Conservation (phyloP, 768 basidiomycete species). For the Lactifluus subvellereus region DNA sequence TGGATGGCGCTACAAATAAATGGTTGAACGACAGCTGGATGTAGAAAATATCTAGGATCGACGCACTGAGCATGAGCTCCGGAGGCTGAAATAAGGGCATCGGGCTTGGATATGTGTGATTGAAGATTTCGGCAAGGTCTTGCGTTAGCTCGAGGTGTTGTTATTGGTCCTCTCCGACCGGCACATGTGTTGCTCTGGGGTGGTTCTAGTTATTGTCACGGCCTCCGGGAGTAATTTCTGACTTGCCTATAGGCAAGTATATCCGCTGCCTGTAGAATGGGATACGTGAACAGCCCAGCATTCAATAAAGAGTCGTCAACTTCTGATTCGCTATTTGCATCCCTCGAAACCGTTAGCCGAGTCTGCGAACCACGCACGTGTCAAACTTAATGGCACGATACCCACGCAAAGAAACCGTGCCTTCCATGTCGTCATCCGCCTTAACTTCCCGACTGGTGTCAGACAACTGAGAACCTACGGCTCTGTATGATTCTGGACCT, state of each 20-base stretch:
- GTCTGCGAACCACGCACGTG: constrained; percentile 42
- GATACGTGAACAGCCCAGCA: constrained; percentile 85
- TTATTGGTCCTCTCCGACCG: constrained; percentile 93
- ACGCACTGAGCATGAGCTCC: constrained; percentile 65
- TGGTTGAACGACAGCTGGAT: neutral
- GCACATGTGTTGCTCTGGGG: constrained; percentile 80
- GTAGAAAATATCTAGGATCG: too few species aligned
- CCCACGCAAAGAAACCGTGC: constrained; percentile 36
- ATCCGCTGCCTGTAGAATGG: constrained; percentile 90
- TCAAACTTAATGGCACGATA: neutral
- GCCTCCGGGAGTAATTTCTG: neutral
- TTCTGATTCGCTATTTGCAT: constrained; percentile 68
- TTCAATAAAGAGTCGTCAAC: constrained; percentile 79
- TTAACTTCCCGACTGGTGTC: constrained; percentile 74
- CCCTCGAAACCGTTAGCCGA: constrained; percentile 66
- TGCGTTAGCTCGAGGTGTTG: constrained; percentile 90
- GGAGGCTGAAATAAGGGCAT: constrained; percentile 65
- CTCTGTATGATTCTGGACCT: constrained; percentile 84
- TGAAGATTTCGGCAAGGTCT: constrained; percentile 80
- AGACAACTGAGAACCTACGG: constrained; percentile 88
- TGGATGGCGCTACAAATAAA: constrained; percentile 55
- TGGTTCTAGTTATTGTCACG: neutral
- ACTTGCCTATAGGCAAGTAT: constrained; percentile 77
- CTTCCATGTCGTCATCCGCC: constrained; percentile 97
- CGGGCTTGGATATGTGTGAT: constrained; percentile 51